These are phyloP conservation scores for Colletotrichum chrysophilum DNA, from an alignment of 2,329 filamentous ascomycete genomes.

Conservation along the genomic window DNA sequence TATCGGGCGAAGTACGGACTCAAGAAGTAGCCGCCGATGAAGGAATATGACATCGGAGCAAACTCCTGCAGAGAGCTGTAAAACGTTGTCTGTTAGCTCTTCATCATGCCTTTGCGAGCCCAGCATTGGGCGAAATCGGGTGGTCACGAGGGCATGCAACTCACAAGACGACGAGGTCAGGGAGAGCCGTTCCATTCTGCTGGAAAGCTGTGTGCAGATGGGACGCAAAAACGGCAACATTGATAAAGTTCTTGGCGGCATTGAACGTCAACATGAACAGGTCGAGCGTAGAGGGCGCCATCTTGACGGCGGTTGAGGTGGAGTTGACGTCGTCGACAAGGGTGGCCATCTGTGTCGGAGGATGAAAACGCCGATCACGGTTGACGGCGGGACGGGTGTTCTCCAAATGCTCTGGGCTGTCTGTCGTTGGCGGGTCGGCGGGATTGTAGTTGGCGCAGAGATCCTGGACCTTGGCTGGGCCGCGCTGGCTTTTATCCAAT, in stretches of 20 bases:
- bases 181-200: constrained; percentile 50
- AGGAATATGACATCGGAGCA: constrained; percentile 81
- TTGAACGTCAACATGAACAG: constrained; percentile 90
- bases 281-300: constrained; percentile 60
- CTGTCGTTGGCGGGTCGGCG: neutral
- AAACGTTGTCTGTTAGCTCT: neutral
- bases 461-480: neutral
- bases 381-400: neutral
- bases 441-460: neutral
- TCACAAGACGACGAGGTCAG: constrained; percentile 64
- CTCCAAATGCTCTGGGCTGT: neutral
- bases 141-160: constrained; percentile 29
- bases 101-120: neutral
- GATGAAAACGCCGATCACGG: constrained; percentile 15
- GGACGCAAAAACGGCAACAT: constrained; percentile 72
- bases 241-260: constrained; percentile 75
- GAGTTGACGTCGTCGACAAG: constrained; percentile 15
- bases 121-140: neutral
- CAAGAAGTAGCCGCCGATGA: constrained; percentile 83
- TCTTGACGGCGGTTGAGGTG: constrained; percentile 24
- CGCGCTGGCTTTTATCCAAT: constrained; percentile 2
- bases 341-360: constrained; percentile 13
- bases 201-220: constrained; percentile 69
- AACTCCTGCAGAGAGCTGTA: constrained; percentile 85
- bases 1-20: constrained; percentile 77